Conservation (phyloP, 1,284 basidiomycete genomes). For the Moesziomyces antarcticus region DNA sequence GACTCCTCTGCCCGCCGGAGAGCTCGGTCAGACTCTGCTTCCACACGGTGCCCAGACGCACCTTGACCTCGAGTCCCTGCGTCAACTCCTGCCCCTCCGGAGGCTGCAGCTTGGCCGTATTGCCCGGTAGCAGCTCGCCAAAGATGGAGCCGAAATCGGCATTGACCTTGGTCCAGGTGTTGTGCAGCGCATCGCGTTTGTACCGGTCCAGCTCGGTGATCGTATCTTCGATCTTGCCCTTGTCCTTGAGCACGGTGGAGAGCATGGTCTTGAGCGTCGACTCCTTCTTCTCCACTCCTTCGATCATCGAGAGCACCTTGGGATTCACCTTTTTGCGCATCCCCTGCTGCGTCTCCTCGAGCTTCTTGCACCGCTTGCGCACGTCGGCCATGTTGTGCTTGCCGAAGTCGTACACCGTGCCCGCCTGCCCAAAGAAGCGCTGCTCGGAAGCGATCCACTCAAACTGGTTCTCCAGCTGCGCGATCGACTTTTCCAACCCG, state of each 20-base stretch:
- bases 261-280: slow-evolving; percentile 86
- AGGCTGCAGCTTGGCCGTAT: slow-evolving; percentile 93
- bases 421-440: slow-evolving; percentile 81
- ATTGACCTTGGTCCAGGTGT: slow-evolving; percentile 96
- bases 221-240: slow-evolving; percentile 93
- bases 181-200: slow-evolving; percentile 90
- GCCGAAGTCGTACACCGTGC: slow-evolving; percentile 85
- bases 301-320: slow-evolving; percentile 95
- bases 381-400: slow-evolving; percentile 77
- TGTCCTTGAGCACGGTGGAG: slow-evolving; percentile 88
- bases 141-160: slow-evolving; percentile 95
- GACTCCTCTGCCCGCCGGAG: slow-evolving; percentile 93
- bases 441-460: slow-evolving; percentile 90
- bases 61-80: slow-evolving; percentile 96
- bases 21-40: slow-evolving; percentile 96
- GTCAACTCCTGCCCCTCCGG: slow-evolving; percentile 93
- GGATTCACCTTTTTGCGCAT: slow-evolving; percentile 96
- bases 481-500: slow-evolving; percentile 59
- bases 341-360: slow-evolving; percentile 82
- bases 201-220: slow-evolving; percentile 92
- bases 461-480: slow-evolving; percentile 79
- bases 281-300: slow-evolving; percentile 97
- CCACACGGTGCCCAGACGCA: slow-evolving; percentile 92
- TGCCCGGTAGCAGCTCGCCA: slow-evolving; percentile 92
- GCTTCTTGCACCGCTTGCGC: slow-evolving; percentile 77